Conservation (phyloP, 1,139 yeast genomes). For the Debaryomycetaceae sp. region DNA sequence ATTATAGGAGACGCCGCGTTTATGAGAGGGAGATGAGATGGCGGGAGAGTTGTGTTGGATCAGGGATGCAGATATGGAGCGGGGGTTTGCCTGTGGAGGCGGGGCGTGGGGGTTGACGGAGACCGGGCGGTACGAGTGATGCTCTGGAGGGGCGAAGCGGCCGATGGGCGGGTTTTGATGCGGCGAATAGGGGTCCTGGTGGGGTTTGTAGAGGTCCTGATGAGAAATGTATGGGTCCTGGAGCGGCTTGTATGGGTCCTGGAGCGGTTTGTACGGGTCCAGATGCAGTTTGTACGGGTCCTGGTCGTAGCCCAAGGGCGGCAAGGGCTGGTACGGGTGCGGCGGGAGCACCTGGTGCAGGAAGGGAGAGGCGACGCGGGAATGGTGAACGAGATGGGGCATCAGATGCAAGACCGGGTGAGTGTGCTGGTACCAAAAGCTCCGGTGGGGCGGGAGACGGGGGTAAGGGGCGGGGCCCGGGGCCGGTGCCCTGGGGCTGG, state of each 20-base stretch:
- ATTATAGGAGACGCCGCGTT: constrained; percentile 47
- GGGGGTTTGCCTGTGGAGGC: constrained; percentile 63
- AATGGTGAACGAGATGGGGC: constrained; percentile 63
- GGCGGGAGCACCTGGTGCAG: constrained; percentile 64
- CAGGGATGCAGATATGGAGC: constrained; percentile 64
- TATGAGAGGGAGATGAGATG: constrained; percentile 22
- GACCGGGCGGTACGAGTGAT: constrained; percentile 60
- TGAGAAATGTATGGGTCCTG: constrained; percentile 47
- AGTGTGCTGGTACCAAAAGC: constrained; percentile 56
- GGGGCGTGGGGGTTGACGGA: constrained; percentile 86
- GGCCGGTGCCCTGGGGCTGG: constrained; percentile 39
- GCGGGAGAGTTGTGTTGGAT: constrained; percentile 54
- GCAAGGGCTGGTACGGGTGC: constrained; percentile 63
- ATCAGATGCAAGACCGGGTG: constrained; percentile 75
- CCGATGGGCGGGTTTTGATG: constrained; percentile 42
- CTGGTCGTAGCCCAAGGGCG: constrained; percentile 50
- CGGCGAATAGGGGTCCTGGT: constrained; percentile 36
- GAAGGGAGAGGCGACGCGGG: constrained; percentile 47
- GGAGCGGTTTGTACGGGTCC: constrained; percentile 27
- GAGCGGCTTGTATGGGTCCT: constrained; percentile 55
- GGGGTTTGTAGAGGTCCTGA: constrained; percentile 46
- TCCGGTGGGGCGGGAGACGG: constrained; percentile 44
- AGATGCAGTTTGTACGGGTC: constrained; percentile 71
- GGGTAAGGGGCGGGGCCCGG: constrained; percentile 14
- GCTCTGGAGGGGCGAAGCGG: constrained; percentile 57